phyloP scores from a whole-genome alignment of 164 flowering plant species.

The Piper longum region DNA sequence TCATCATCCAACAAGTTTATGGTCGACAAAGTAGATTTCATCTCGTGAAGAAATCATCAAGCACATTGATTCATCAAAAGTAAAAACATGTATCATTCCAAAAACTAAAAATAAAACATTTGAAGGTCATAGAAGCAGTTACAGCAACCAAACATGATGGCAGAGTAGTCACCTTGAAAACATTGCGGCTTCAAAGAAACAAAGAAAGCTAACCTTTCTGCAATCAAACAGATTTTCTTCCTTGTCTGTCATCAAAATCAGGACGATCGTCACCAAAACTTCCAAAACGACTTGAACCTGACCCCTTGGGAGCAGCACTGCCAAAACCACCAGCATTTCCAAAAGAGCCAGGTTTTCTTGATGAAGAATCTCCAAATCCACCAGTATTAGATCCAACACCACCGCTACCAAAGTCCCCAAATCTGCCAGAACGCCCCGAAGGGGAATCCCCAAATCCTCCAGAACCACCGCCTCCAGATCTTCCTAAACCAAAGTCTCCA shows the following conservation, averaged over 20 bases:
- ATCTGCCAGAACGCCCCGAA: constrained; percentile 8
- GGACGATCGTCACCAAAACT: constrained; percentile 5
- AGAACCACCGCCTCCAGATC: constrained; percentile 9
- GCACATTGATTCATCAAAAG: too few species aligned
- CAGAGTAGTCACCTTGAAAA: too few species aligned
- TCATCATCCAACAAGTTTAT: too few species aligned
- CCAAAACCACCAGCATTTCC: constrained; percentile 8
- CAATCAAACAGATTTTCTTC: neutral
- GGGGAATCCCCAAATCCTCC: constrained; percentile 5
- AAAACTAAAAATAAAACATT: too few species aligned
- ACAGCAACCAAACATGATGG: too few species aligned
- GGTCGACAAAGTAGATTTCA: too few species aligned
- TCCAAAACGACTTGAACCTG: constrained; percentile 2
- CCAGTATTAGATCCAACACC: neutral
- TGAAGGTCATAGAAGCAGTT: too few species aligned
- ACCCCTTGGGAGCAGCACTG: neutral
- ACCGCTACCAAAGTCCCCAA: constrained; percentile 2
- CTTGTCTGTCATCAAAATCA: neutral
- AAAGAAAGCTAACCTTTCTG: neutral
- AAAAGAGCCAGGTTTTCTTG: neutral
- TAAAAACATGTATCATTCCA: too few species aligned
- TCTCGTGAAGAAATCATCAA: too few species aligned
- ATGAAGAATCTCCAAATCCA: constrained; percentile 1
- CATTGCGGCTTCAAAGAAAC: too few species aligned
- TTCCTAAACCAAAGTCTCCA: constrained; percentile 17